Conservation (phyloP, 2,329 filamentous ascomycete species). For the Fusarium buxicola region DNA sequence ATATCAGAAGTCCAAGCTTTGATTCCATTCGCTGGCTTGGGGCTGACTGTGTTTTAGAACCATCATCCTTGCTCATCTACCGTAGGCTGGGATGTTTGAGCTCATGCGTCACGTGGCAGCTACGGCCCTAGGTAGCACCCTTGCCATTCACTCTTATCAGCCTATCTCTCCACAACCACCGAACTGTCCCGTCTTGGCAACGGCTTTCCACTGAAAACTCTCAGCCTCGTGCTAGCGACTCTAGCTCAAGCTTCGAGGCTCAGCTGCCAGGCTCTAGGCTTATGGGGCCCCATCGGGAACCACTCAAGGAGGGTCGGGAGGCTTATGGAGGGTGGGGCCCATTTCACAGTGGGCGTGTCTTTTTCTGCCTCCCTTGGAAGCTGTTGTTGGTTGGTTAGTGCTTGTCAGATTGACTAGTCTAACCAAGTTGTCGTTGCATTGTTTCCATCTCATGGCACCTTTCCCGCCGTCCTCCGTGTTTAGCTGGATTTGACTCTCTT, state of each 20-base stretch:
- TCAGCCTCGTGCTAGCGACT: constrained; percentile 40
- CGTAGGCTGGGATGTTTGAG: not conserved
- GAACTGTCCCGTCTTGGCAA: constrained; percentile 31
- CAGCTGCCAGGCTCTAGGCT: constrained; percentile 36
- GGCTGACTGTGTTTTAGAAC: constrained; percentile 12
- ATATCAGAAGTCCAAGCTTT: constrained; percentile 17
- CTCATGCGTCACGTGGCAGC: constrained; percentile 21
- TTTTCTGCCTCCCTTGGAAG: not conserved
- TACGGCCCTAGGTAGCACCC: constrained; percentile 6
- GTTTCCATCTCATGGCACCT: constrained; percentile 14
- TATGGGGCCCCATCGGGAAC: constrained; percentile 28
- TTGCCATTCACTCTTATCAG: constrained; percentile 19
- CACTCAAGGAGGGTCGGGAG: constrained; percentile 27
- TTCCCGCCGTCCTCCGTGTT: constrained; percentile 9
- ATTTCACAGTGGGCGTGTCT: not conserved
- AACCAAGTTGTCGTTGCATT: too few species aligned
- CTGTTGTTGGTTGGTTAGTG: constrained; percentile 4
- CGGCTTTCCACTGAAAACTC: constrained; percentile 19
- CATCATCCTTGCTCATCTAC: not conserved
- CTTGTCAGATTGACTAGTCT: too few species aligned
- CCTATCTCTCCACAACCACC: constrained; percentile 2
- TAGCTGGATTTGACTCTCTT: constrained; percentile 10
- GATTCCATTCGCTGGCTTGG: constrained; percentile 21
- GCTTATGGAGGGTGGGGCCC: constrained; percentile 22
- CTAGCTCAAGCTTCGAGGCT: constrained; percentile 29